phyloP scores from a whole-genome alignment of 2,329 filamentous ascomycete species.

The Thelonectria olida region DNA sequence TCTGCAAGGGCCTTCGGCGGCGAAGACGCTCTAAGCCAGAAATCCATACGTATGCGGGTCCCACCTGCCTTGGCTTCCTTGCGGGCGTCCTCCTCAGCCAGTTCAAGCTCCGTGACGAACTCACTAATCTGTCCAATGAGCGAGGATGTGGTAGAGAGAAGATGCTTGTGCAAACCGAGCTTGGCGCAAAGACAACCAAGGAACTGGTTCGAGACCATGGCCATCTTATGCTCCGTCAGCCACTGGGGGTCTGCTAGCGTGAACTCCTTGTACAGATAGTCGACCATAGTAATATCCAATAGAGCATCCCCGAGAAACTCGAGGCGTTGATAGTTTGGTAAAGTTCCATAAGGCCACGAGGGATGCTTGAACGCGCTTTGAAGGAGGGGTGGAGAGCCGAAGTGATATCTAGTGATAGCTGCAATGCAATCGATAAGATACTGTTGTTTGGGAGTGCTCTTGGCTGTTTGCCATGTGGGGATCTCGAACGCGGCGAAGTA shows the following conservation, averaged over 20 bases:
- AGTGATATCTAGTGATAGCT: conserved; percentile 67
- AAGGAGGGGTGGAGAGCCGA: conserved; percentile 79
- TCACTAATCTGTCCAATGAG: conserved; percentile 56
- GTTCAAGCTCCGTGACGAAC: conserved; percentile 67
- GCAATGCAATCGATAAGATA: too few relatives aligned
- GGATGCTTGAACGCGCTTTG: conserved; percentile 90
- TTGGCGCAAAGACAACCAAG: conserved; percentile 84
- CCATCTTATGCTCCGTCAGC: conserved; percentile 98
- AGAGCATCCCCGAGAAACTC: conserved; percentile 93
- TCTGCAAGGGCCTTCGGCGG: conserved; percentile 84
- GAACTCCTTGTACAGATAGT: conserved; percentile 82
- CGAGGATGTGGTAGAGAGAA: conserved; percentile 63
- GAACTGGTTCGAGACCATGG: conserved; percentile 98
- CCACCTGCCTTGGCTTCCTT: conserved; percentile 44
- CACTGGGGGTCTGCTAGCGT: conserved; percentile 89
- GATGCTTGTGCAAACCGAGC: conserved; percentile 79
- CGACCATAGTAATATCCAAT: conserved; percentile 85
- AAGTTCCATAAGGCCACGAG: conserved; percentile 80
- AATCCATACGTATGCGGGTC: conserved; percentile 59
- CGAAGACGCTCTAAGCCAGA: conserved; percentile 71
- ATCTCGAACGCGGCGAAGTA: conserved; percentile 76
- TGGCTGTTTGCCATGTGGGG: conserved; percentile 75
- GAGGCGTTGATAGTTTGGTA: conserved; percentile 89
- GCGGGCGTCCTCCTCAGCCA: conserved; percentile 52
- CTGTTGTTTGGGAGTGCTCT: too few relatives aligned